Base-by-base conservation (phyloP, 140 eudicot genomes). In the Flaveria floridana region DNA sequence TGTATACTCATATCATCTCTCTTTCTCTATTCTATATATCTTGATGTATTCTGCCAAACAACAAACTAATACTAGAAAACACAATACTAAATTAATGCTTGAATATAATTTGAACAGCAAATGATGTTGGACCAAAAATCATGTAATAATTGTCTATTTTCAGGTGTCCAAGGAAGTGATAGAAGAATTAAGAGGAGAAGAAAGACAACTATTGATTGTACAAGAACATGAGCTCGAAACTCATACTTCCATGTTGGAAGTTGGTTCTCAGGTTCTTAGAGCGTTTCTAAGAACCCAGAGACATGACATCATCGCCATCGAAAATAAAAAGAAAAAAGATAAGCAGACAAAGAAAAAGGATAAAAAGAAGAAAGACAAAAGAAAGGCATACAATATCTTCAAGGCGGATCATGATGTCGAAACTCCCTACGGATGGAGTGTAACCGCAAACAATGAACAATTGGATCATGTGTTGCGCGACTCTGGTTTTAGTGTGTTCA, bases 81-180 rank as follows among this genome's bases (percentile, higher is more conserved):
- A 44, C 13, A 44, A 44, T 11, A 44, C 11, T 44, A 10, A 9
- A 23, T 23, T 23, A 23, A 44, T 44, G 50, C 13, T 34, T 44
- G 7, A 42, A 7, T 6, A 42, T 26, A 28, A 28, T 28, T 44
- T 44, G 2, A 44, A 44, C 14, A 44, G 13, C 50, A 44, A 44
- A 44, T 44, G 13, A 8, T 44, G 13, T 9, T 44, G 50, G 11
- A 44, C 50, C 12, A 7, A 44, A 34, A 44, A 9, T 8, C 50
- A 44, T 7, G n/a, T 9, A 50, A 2, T 53, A 8, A 76, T n/a
- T 41, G 47, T 23, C 11, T 44, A 56, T 18, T 50, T 71, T 52
- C 80, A 91, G 97, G 93, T 85, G 10, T 72, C 91, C 1, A 85
- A 72, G 80, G 86, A 77, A 53, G 86, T 83, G 39, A 86, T 89